Evolutionary conservation across 2,329 filamentous ascomycete genomes (phyloP).

Genomic region (Akanthomyces lecanii): DNA sequence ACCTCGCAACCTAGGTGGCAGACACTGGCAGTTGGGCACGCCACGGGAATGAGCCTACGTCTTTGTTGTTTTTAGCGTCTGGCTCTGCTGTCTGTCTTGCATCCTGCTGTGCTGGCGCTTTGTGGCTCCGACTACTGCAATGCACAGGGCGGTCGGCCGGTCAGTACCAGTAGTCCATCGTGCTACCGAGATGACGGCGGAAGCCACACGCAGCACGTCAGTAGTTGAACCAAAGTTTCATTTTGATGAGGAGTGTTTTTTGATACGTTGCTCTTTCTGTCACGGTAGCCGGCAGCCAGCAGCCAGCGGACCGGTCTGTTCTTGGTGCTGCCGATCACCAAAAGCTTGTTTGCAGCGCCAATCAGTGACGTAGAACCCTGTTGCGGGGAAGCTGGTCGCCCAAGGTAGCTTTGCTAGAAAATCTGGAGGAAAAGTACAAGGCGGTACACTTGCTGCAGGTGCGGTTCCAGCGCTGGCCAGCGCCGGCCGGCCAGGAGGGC

Average conservation of each 20-base stretch:
- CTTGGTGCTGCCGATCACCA: slow-evolving; percentile 2
- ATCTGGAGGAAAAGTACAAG: neutral
- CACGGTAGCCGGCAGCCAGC: neutral
- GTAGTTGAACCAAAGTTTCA: neutral
- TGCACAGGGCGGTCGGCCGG: neutral
- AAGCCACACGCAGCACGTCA: neutral
- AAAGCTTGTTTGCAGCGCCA: slow-evolving; percentile 11
- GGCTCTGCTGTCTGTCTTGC: neutral
- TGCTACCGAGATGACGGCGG: neutral
- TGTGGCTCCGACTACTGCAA: slow-evolving; percentile 1
- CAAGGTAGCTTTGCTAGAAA: neutral
- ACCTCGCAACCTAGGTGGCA: neutral
- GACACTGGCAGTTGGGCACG: neutral
- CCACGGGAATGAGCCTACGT: neutral
- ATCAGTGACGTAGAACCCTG: slow-evolving; percentile 14
- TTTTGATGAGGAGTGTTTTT: neutral
- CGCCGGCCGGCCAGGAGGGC: neutral
- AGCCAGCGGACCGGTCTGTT: neutral
- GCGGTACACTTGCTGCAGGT: neutral
- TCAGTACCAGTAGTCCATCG: too few species aligned
- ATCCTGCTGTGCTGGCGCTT: neutral
- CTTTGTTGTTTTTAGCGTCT: neutral
- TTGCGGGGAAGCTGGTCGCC: neutral
- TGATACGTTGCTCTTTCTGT: neutral
- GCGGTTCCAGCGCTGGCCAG: neutral